phyloP scores from a whole-genome alignment of 495 filamentous ascomycete genomes.

The Lasiosphaeriaceae sp. region DNA sequence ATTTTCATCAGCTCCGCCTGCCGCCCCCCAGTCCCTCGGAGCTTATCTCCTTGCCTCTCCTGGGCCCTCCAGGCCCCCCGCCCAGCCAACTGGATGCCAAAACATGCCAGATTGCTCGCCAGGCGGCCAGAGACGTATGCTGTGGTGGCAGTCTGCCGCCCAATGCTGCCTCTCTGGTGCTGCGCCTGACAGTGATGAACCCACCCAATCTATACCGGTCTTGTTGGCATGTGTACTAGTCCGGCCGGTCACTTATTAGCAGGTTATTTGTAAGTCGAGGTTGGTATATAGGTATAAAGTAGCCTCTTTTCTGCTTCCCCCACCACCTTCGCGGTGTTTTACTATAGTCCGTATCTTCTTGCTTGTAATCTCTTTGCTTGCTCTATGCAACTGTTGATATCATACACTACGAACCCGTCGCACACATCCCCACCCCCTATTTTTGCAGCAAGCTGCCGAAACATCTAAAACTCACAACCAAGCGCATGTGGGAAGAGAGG shows the following conservation, averaged over 20 bases:
- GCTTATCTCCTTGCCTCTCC: constrained; percentile 15
- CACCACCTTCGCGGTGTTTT: not conserved
- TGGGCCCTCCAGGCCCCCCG: not conserved
- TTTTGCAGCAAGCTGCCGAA: not conserved
- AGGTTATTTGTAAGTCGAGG: not conserved
- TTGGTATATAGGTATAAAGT: not conserved
- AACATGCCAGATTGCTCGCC: constrained; percentile 5
- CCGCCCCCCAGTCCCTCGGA: constrained; percentile 13
- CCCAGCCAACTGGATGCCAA: not conserved
- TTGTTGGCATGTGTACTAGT: too few relatives aligned
- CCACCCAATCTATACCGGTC: constrained; percentile 13
- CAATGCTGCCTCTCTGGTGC: not conserved
- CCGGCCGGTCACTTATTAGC: too few relatives aligned
- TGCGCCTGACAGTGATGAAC: constrained; percentile 10
- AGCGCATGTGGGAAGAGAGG: not conserved
- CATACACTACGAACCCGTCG: not conserved
- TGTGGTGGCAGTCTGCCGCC: not conserved
- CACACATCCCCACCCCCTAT: not conserved
- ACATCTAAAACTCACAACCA: not conserved
- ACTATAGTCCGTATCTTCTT: not conserved
- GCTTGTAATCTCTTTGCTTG: not conserved
- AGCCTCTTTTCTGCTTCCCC: not conserved
- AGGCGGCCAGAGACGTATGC: not conserved
- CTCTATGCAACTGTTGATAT: not conserved
- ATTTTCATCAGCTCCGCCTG: constrained; percentile 30